Evolutionary conservation across 768 basidiomycete species (phyloP).

Genomic region (Glaciozyma martinii): DNA sequence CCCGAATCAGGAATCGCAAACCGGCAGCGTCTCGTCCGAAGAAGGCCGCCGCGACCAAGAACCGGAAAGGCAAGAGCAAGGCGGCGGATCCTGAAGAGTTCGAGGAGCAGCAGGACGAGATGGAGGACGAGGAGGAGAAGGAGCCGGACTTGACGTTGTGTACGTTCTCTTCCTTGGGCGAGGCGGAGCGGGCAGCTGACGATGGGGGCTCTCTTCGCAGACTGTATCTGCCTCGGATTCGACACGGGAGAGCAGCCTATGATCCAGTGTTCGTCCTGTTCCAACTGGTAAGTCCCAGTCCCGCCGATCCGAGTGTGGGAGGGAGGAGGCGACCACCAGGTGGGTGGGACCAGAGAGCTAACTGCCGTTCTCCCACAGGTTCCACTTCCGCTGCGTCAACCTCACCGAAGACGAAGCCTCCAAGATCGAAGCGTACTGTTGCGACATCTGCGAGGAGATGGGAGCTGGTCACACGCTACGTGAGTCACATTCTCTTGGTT

Average conservation of each 20-base stretch:
- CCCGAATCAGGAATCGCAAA: no score
- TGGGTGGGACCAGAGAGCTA: background rate
- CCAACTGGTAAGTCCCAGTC: constrained; percentile 52
- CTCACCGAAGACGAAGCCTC: constrained; percentile 58
- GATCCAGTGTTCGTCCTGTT: constrained; percentile 58
- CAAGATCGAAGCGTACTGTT: constrained; percentile 49
- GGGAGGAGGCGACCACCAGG: background rate
- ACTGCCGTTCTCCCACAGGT: constrained; percentile 47
- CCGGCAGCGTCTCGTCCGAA: no score
- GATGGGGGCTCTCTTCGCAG: background rate
- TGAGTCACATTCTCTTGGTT: constrained; percentile 16
- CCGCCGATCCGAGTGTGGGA: background rate
- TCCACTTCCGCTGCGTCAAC: constrained; percentile 69
- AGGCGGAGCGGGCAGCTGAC: background rate
- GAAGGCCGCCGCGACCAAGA: no score
- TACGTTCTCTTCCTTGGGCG: background rate
- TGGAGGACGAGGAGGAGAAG: background rate
- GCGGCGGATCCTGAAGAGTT: no score
- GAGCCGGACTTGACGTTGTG: constrained; percentile 25
- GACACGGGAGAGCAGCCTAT: constrained; percentile 69
- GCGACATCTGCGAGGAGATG: constrained; percentile 34
- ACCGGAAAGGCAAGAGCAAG: no score
- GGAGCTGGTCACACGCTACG: constrained; percentile 29
- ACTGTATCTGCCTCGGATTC: constrained; percentile 58
- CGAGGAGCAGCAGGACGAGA: background rate